A percentile compares a stretch with the other conserved stretches of the same genome.
phyloP scores from a whole-genome alignment of 2,329 filamentous ascomycete genomes.

The Fusarium protoensiforme region DNA sequence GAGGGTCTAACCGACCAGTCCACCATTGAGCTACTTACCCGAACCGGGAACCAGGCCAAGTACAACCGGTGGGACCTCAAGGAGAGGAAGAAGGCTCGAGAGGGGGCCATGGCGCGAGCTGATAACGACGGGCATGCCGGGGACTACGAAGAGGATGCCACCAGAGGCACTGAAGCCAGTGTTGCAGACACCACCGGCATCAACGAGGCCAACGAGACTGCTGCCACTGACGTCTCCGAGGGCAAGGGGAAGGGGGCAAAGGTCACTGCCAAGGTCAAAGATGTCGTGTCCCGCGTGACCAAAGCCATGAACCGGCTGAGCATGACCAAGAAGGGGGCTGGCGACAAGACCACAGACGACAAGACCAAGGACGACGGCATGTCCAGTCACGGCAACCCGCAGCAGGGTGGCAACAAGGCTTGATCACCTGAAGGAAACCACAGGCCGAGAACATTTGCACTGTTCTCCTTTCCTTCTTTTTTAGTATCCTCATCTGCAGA shows the following conservation, averaged over 20 bases:
- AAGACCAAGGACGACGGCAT: neutral
- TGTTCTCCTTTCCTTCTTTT: neutral
- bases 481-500: neutral
- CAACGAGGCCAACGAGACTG: neutral
- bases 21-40: slow-evolving; percentile 35
- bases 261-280: neutral
- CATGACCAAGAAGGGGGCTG: neutral
- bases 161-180: neutral
- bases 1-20: slow-evolving; percentile 33
- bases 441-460: neutral
- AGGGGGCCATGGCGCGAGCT: neutral
- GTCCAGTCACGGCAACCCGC: neutral
- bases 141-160: neutral
- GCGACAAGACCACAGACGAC: neutral
- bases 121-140: neutral
- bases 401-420: neutral
- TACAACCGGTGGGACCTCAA: slow-evolving; percentile 19
- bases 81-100: neutral
- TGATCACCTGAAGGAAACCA: neutral
- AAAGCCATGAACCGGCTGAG: neutral
- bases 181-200: neutral
- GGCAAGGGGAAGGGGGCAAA: neutral
- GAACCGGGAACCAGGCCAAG: slow-evolving; percentile 29
- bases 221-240: neutral
- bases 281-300: neutral